Evolutionary conservation across 2,329 filamentous ascomycete genomes (phyloP).

Genomic region (Trichophyton benhamiae): DNA sequence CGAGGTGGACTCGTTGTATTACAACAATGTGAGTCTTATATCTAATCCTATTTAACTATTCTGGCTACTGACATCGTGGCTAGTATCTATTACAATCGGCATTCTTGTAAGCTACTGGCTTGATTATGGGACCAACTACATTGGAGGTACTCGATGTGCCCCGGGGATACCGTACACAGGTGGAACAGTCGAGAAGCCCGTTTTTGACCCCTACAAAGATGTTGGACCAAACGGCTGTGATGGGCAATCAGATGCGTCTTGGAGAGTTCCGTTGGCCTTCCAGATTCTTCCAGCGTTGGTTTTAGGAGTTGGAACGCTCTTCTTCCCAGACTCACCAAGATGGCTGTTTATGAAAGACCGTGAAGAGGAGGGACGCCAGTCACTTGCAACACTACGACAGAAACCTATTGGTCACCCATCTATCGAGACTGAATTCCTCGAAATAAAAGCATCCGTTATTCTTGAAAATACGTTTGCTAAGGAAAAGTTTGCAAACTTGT

Average conservation of each 20-base stretch:
- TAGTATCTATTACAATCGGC: slow-evolving; percentile 33
- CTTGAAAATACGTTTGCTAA: slow-evolving; percentile 24
- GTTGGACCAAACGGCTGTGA: slow-evolving; percentile 36
- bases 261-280: slow-evolving; percentile 37
- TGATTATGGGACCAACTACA: slow-evolving; percentile 36
- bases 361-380: slow-evolving; percentile 38
- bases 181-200: slow-evolving; percentile 26
- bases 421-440: slow-evolving; percentile 40
- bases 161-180: slow-evolving; percentile 38
- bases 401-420: slow-evolving; percentile 34
- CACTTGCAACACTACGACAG: slow-evolving; percentile 38
- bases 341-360: slow-evolving; percentile 41
- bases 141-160: slow-evolving; percentile 36
- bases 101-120: slow-evolving; percentile 30
- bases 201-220: slow-evolving; percentile 32
- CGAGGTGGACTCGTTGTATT: slow-evolving; percentile 28
- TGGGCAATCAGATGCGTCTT: slow-evolving; percentile 38
- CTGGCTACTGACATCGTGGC: neutral
- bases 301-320: slow-evolving; percentile 31
- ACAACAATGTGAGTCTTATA: slow-evolving; percentile 23
- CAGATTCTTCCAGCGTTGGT: slow-evolving; percentile 34
- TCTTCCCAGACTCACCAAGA: slow-evolving; percentile 46
- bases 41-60: neutral
- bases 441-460: slow-evolving; percentile 37
- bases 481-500: slow-evolving; percentile 21